A percentile compares a stretch with the other conserved stretches of the same genome.
These are phyloP conservation scores for Pezicula rhizophila DNA, from an alignment of 2,329 filamentous ascomycete genomes.

Conservation along the genomic window DNA sequence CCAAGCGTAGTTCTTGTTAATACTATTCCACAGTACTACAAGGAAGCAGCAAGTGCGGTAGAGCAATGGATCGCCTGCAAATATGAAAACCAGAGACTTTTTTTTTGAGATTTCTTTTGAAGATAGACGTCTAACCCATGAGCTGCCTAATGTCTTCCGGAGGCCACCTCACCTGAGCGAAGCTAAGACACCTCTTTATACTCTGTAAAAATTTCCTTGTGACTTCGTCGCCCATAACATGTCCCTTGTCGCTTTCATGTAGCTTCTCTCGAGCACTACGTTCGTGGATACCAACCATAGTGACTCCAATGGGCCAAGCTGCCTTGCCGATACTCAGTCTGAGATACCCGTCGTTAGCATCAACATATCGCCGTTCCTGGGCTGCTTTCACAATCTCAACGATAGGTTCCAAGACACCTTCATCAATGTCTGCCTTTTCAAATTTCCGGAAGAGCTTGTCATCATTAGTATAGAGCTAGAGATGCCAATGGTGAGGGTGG, in stretches of 20 bases:
- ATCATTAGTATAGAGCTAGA: conserved; percentile 7
- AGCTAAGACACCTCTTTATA: conserved; percentile 93
- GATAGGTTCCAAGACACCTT: conserved; percentile 73
- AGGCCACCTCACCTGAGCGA: conserved; percentile 94
- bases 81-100: no score
- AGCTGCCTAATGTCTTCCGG: conserved; percentile 87
- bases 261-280: conserved; percentile 91
- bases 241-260: conserved; percentile 79
- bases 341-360: conserved; percentile 93
- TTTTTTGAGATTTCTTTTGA: background rate
- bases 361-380: conserved; percentile 86
- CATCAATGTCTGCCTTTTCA: conserved; percentile 73
- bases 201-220: conserved; percentile 96
- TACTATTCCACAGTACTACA: no score
- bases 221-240: conserved; percentile 95
- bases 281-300: conserved; percentile 99
- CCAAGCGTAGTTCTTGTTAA: no score
- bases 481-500: background rate
- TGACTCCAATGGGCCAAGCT: conserved; percentile 98
- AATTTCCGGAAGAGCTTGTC: conserved; percentile 77
- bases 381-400: conserved; percentile 89
- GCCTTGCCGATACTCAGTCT: conserved; percentile 91
- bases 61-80: no score
- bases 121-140: conserved; percentile 57
- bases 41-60: no score